Percentiles rank a stretch among this genome's conserved stretches.
Evolutionary conservation across 495 filamentous ascomycete genomes (phyloP).

Genomic region (Aspergillus funiculosus): DNA sequence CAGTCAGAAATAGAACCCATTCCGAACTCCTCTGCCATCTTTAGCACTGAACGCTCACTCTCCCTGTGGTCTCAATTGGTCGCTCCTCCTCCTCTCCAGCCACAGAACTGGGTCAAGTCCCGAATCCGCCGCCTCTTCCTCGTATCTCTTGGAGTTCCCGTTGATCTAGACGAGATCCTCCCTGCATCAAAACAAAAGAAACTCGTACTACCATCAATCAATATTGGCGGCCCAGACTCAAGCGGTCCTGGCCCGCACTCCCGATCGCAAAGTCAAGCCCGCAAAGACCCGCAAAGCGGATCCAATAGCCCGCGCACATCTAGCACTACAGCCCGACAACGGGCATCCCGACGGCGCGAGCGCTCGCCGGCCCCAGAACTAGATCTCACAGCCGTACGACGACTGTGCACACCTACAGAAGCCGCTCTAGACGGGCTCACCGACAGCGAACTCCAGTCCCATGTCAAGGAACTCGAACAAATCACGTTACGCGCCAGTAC

Average conservation of each 20-base stretch:
- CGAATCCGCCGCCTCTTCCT: constrained; percentile 94
- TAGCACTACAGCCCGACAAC: constrained; percentile 30
- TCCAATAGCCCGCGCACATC: constrained; percentile 34
- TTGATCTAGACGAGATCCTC: constrained; percentile 95
- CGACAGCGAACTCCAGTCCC: constrained; percentile 63
- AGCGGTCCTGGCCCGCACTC: constrained; percentile 30
- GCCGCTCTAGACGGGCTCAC: constrained; percentile 72
- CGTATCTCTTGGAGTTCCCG: constrained; percentile 89
- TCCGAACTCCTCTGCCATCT: constrained; percentile 42
- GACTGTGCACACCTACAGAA: constrained; percentile 76
- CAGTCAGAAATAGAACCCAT: constrained; percentile 43
- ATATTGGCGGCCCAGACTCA: constrained; percentile 39
- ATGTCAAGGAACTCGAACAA: constrained; percentile 65
- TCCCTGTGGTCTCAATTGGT: constrained; percentile 97
- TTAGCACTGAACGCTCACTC: constrained; percentile 59
- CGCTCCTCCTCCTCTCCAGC: constrained; percentile 88
- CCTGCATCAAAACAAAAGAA: constrained; percentile 98
- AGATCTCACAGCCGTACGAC: constrained; percentile 70
- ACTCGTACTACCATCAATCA: constrained; percentile 81
- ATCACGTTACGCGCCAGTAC: constrained; percentile 63
- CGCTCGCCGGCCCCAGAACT: constrained; percentile 65
- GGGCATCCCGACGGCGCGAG: constrained; percentile 40
- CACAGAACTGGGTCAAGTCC: constrained; percentile 95
- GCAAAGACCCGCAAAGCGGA: constrained; percentile 40
- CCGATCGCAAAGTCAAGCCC: constrained; percentile 41